Conservation (phyloP, 176 grass and related monocot species). For the Chloris gayana region DNA sequence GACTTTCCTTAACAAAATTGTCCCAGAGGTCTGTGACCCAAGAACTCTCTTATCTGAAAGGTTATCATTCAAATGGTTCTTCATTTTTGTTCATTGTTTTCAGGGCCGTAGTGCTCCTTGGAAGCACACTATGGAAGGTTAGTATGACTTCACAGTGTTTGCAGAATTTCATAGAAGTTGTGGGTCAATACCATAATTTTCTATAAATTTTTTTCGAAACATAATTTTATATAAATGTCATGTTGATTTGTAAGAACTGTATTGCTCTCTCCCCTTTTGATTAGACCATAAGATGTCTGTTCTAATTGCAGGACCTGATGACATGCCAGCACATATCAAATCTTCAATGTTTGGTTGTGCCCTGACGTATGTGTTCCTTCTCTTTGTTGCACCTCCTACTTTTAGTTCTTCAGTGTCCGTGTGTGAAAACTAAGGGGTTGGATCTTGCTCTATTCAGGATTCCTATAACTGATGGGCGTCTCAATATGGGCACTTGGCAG, state of each 20-base stretch:
- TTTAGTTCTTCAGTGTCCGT: constrained; percentile 2
- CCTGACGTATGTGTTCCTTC: constrained; percentile 63
- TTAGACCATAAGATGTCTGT: constrained; percentile 23
- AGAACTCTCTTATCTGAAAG: constrained; percentile 19
- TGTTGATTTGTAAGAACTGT: constrained; percentile 12
- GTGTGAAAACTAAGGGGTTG: constrained; percentile 13
- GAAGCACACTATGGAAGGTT: constrained; percentile 98
- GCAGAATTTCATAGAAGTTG: background rate
- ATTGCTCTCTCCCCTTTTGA: background rate
- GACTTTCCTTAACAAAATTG: constrained; percentile 90
- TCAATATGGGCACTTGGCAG: constrained; percentile 98
- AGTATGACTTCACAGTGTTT: constrained; percentile 9
- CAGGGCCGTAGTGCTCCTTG: constrained; percentile 92
- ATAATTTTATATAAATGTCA: background rate
- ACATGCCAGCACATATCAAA: constrained; percentile 99
- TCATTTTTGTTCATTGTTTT: constrained; percentile 33
- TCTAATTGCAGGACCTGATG: constrained; percentile 87
- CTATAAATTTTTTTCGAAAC: too few relatives aligned
- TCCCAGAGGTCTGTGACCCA: constrained; percentile 67
- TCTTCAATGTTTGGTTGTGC: constrained; percentile 99
- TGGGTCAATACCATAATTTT: background rate
- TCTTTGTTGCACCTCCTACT: background rate
- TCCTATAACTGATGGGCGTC: constrained; percentile 86
- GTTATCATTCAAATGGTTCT: background rate
- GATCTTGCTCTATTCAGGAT: constrained; percentile 54